These are phyloP conservation scores for Simplicillium aogashimaense DNA, from an alignment of 2,329 filamentous ascomycete species.

Conservation along the genomic window DNA sequence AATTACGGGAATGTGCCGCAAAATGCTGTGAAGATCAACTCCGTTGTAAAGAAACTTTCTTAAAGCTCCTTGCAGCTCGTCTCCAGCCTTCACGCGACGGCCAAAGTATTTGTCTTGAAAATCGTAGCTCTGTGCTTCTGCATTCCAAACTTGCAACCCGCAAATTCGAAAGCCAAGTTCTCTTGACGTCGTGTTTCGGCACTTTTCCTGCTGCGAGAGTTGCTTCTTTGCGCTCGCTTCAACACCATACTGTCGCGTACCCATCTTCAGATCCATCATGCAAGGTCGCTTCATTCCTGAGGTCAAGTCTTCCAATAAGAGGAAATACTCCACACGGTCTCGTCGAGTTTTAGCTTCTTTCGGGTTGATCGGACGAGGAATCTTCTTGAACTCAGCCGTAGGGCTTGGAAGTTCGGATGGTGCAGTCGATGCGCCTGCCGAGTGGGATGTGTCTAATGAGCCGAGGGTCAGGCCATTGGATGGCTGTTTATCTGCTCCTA, in stretches of 20 bases:
- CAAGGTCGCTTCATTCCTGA: conserved; percentile 94
- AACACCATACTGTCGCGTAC: conserved; percentile 90
- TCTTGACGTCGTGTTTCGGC: conserved; percentile 80
- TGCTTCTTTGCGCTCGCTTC: conserved; percentile 89
- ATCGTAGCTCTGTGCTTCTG: conserved; percentile 70
- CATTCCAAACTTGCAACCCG: conserved; percentile 94
- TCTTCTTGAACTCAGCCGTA: conserved; percentile 24
- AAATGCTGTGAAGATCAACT: conserved; percentile 66
- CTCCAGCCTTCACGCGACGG: conserved; percentile 74
- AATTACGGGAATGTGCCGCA: conserved; percentile 79
- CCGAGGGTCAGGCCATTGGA: conserved; percentile 9
- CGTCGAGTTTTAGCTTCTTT: conserved; percentile 62
- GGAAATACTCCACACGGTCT: conserved; percentile 78
- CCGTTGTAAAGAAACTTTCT: conserved; percentile 89
- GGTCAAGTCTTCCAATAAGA: conserved; percentile 88
- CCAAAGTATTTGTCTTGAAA: conserved; percentile 99
- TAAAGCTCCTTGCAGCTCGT: conserved; percentile 80
- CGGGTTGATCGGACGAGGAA: conserved; percentile 59
- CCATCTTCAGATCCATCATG: conserved; percentile 98
- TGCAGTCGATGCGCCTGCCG: conserved; percentile 16
- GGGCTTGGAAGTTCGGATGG: conserved; percentile 28
- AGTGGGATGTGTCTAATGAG: conserved; percentile 14
- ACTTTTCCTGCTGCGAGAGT: conserved; percentile 86
- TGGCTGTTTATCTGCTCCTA: conserved; percentile 1
- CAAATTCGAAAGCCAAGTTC: conserved; percentile 89